Base-by-base conservation (phyloP, 164 flowering plant genomes). In the Magnolia changhungtana region DNA sequence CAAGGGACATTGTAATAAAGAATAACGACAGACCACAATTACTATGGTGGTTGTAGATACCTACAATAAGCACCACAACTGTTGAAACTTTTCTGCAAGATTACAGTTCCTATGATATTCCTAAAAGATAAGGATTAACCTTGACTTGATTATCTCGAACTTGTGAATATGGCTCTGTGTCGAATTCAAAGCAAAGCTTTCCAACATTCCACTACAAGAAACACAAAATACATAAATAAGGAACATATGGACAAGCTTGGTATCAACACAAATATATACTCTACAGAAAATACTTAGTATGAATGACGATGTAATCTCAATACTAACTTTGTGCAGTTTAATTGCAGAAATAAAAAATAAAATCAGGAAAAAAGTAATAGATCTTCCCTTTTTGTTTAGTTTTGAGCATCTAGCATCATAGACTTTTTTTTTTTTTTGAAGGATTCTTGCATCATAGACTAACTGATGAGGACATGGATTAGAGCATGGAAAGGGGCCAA, bases 101-200 rank as follows among this genome's bases (percentile, higher is more conserved):
- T 10, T 79, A 91, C 98, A 93, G 87, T 91, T 50, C 80, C 75
- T 70, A 95, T 89, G 64, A 95, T 88, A 68, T 89, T 94, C 74
- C 84, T 86, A 72, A 96, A 97, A 82, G 45, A 37, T 20, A 73
- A 27, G 16, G n/a, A 27, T 71, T 50, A 71, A 95, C 99, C 94
- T 92, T 86, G 31, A 95, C 87, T 88, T 80, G 84, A 23, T 67
- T 75, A 79, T 92, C 97, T 73, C 91, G 76, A 75, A 88, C 87
- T 83, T 81, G 93, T 78, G 91, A 91, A 76, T 95, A 92, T 18
- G 99, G 97, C 16, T 95, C 98, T 1, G 97, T 91, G 71, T 90
- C 98, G 78, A 77, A 87, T 79, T 95, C 99, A 84, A 92, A 93
- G 83, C 97, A 95, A 63, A 93, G 89, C 83, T 79, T 93, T 52